Evolutionary conservation across 345 rosid genomes (phyloP).

Genomic region (Gossypium anomalum): DNA sequence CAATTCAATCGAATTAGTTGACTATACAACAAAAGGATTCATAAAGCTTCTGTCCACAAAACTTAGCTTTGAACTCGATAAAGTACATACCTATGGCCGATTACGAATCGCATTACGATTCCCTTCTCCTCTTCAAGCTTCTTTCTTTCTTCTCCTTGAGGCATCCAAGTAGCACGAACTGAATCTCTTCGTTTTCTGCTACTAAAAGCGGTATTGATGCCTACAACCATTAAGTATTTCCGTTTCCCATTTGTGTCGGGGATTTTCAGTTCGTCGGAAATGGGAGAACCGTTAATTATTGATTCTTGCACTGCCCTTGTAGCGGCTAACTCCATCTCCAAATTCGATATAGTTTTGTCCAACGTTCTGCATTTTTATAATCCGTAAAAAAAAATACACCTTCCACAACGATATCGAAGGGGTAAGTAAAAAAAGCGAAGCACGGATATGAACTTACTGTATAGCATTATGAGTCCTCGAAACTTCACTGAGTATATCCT

Average conservation of each 20-base stretch:
- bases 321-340: slow-evolving; percentile 80
- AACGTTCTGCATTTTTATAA: slow-evolving; percentile 39
- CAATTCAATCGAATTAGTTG: not conserved
- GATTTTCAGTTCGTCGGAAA: slow-evolving; percentile 39
- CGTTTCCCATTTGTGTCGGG: slow-evolving; percentile 38
- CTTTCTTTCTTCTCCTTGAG: slow-evolving; percentile 81
- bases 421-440: not conserved
- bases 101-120: slow-evolving; percentile 86
- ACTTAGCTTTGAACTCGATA: not conserved
- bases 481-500: slow-evolving; percentile 55
- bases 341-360: slow-evolving; percentile 65
- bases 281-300: slow-evolving; percentile 54
- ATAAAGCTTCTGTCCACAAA: slow-evolving; percentile 3
- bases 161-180: slow-evolving; percentile 95
- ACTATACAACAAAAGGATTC: not conserved
- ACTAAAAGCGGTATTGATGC: slow-evolving; percentile 90
- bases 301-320: slow-evolving; percentile 69
- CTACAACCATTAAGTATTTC: slow-evolving; percentile 78
- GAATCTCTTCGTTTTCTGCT: slow-evolving; percentile 96
- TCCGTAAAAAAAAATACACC: slow-evolving; percentile 12
- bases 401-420: not conserved
- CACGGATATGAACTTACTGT: slow-evolving; percentile 35
- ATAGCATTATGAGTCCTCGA: slow-evolving; percentile 59
- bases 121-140: slow-evolving; percentile 98
- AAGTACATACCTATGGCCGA: slow-evolving; percentile 79